Conservation (phyloP, 306 rosid species). For the Vigna angularis region DNA sequence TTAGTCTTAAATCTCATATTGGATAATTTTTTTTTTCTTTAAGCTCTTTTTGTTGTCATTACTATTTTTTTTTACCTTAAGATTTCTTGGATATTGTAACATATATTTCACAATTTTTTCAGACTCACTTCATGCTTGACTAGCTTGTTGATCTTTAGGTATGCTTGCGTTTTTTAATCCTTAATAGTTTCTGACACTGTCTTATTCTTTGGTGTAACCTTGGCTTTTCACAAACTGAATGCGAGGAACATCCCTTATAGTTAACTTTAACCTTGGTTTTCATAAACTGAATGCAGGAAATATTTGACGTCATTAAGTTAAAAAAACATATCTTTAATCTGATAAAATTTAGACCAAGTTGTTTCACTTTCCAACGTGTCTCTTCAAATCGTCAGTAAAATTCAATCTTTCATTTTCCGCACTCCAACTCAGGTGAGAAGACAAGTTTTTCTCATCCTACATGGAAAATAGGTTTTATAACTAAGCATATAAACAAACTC, state of each 20-base stretch:
- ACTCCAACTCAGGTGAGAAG: too few relatives aligned
- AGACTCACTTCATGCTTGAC: constrained; percentile 77
- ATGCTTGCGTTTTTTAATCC: constrained; percentile 7
- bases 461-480: too few relatives aligned
- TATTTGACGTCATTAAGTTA: too few relatives aligned
- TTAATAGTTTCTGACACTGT: not conserved
- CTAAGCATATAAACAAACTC: too few relatives aligned
- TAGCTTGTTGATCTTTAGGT: constrained; percentile 88
- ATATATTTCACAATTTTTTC: constrained; percentile 28
- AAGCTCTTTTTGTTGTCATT: not conserved
- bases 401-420: too few relatives aligned
- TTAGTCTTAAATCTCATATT: not conserved
- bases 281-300: too few relatives aligned
- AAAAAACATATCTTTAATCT: too few relatives aligned
- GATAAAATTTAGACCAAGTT: too few relatives aligned
- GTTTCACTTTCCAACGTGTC: too few relatives aligned
- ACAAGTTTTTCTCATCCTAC: too few relatives aligned
- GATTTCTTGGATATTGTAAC: not conserved
- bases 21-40: not conserved
- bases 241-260: constrained; percentile 69
- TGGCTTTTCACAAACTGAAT: not conserved
- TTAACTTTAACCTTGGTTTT: too few relatives aligned
- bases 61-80: not conserved
- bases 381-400: too few relatives aligned
- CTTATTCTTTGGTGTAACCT: not conserved